Evolutionary conservation across 2,329 filamentous ascomycete species (phyloP).

Genomic region (Penicillium sp.): DNA sequence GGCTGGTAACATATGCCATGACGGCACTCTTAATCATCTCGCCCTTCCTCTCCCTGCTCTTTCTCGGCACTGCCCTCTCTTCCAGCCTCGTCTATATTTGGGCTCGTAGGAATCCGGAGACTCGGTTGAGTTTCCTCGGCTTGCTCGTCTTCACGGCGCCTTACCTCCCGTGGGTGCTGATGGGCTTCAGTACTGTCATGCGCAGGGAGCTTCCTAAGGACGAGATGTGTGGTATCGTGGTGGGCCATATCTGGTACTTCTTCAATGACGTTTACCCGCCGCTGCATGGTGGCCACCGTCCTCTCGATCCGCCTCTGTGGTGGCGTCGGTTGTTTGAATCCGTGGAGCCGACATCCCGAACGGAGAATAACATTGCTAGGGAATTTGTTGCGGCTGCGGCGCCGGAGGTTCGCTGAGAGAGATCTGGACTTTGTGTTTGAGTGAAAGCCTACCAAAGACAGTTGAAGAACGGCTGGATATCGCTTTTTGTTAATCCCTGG

Average conservation of each 20-base stretch:
- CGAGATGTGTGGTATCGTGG: constrained; percentile 90
- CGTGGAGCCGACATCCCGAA: constrained; percentile 14
- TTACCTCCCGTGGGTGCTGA: constrained; percentile 92
- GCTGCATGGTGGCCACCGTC: constrained; percentile 77
- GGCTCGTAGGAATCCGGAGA: constrained; percentile 92
- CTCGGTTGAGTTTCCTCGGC: constrained; percentile 82
- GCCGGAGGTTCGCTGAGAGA: constrained; percentile 32
- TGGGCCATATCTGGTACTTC: constrained; percentile 97
- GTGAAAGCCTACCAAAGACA: not conserved
- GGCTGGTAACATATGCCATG: constrained; percentile 85
- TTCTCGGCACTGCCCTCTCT: constrained; percentile 88
- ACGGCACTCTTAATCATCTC: constrained; percentile 76
- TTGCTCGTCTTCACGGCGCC: constrained; percentile 89
- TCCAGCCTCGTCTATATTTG: constrained; percentile 97
- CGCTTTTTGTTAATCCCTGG: not conserved
- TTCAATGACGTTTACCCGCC: constrained; percentile 96
- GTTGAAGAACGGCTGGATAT: not conserved
- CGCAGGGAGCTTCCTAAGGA: constrained; percentile 90
- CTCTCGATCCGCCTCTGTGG: constrained; percentile 84
- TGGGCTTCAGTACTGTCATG: constrained; percentile 87
- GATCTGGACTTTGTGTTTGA: not conserved
- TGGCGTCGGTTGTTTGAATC: constrained; percentile 80
- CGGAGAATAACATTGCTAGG: constrained; percentile 30
- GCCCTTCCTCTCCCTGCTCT: constrained; percentile 85
- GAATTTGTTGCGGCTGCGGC: constrained; percentile 36